Evolutionary conservation across 2,329 filamentous ascomycete genomes (phyloP), one percentile per base, ranked within the genome.

Genomic region (Alternaria solani): DNA sequence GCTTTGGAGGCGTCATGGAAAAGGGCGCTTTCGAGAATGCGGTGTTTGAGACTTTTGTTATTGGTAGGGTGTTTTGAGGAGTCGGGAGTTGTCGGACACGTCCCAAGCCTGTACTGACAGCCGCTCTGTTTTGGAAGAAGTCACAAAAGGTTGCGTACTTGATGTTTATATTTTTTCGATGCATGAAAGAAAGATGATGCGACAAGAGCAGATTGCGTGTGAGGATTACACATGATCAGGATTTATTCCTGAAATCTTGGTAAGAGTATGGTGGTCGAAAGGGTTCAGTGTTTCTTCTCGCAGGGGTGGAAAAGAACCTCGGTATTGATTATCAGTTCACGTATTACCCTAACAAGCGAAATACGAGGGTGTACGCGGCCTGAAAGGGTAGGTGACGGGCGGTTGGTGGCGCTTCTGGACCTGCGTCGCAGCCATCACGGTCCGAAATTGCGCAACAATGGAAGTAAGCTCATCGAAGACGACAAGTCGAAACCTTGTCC

Each of bases 1-100:
- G 75, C 74, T 72, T 71, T 55, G 68, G 69, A 14, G 69, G 59
- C 9, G 69, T 72, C 1, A 56, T 72, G 30, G 53, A 60, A 1
- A 64, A 55, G 46, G 51, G 63, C 7, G 38, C 58, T 12, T 58
- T 72, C 46, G 64, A 67, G 23, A 53, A 65, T 43, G 36, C 52
- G 2, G 25, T 67, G 1, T 67, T 62, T 25, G 64, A 65, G 34
- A 52, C 66, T 7, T 68, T 56, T 30, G 60, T 65, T 8, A 55
- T 65, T n/a, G 62, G 56, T 9, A 57, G 57, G 32, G 53, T 68
- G 18, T 66, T 68, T 32, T 63, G 30, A 57, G 28, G 39, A 36
- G 30, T 32, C 2, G 11, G 26, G 32, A 16, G 5, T 36, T 36
- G 11, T 30, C 28, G 9, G 28, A 30, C 28, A 30, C 11, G 5